Evolutionary conservation across 2,329 filamentous ascomycete species (phyloP), one percentile per base, ranked within the genome.

Genomic region (Hypoxylon sp.): DNA sequence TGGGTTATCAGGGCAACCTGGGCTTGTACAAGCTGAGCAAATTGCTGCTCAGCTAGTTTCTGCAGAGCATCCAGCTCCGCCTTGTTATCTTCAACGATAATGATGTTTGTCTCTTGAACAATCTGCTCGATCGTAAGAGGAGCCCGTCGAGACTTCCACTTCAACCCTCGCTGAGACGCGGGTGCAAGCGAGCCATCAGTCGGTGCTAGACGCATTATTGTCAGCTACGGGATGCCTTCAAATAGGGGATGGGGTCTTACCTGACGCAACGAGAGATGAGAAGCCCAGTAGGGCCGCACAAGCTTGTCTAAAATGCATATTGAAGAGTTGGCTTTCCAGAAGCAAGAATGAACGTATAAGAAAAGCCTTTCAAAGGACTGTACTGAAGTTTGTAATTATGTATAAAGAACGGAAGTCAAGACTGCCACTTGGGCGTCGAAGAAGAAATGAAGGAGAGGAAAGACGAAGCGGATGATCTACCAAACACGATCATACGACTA

Each of bases 41-140:
- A 79, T 63, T 82, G 73, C 53, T 77, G 75, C 73, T 82, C 81
- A 11, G 78, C 80, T 22, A 79, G 53, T 14, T 74, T 65, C 29
- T 77, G 76, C 19, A 82, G 76, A 50, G 80, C 74, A 50, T 74
- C 76, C 57, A 82, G 67, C 24, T 77, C 71, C 24, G 72, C 79
- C 35, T 80, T 72, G 73, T 81, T 81, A 65, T 81, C 75, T 55
- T 81, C 68, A 13, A 81, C 73, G 11, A 81, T 64, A 24, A 76
- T 76, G 60, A 81, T 76, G 37, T 79, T 72, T 1, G 77, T 78
- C 73, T 80, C 76, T 52, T 79, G 72, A n/a, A 80, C 76, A 60
- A 73, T 73, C 52, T 78, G 76, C 53, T 76, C 51, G 64, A 78
- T 72, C 47, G 77, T 75, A 26, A 78, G 51, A 19, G 75, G 72